These are phyloP conservation scores for Avena sativa DNA, from an alignment of 176 grass and related monocot genomes.

Conservation along the genomic window DNA sequence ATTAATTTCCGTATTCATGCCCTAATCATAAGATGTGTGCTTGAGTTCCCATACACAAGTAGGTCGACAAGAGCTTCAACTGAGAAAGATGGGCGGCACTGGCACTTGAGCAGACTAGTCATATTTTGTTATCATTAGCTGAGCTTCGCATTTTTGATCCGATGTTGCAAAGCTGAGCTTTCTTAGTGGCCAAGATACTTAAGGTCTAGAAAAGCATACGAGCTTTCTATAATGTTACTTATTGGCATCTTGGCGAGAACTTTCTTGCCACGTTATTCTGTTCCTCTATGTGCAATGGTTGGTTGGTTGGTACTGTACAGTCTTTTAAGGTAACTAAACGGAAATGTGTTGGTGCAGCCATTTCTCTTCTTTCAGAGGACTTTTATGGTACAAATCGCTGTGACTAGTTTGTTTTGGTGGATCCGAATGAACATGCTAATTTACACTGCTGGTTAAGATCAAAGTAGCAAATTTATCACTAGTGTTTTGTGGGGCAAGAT, in stretches of 20 bases:
- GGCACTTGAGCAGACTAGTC: neutral
- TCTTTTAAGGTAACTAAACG: neutral
- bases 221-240: slow-evolving; percentile 23
- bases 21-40: slow-evolving; percentile 14
- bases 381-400: neutral
- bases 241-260: slow-evolving; percentile 47
- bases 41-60: neutral
- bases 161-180: slow-evolving; percentile 33
- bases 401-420: neutral
- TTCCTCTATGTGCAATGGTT: slow-evolving; percentile 6
- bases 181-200: slow-evolving; percentile 49
- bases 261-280: slow-evolving; percentile 31
- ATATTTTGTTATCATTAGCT: neutral
- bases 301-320: neutral
- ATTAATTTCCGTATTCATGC: neutral
- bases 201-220: slow-evolving; percentile 8
- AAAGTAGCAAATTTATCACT: neutral
- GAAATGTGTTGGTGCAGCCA: neutral
- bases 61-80: neutral
- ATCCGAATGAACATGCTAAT: neutral
- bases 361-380: neutral
- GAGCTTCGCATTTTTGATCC: slow-evolving; percentile 12
- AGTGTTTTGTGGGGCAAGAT: neutral
- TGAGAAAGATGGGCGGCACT: neutral
- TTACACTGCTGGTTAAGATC: neutral